phyloP scores from a whole-genome alignment of 768 basidiomycete genomes.

The Termitomyces sp. region DNA sequence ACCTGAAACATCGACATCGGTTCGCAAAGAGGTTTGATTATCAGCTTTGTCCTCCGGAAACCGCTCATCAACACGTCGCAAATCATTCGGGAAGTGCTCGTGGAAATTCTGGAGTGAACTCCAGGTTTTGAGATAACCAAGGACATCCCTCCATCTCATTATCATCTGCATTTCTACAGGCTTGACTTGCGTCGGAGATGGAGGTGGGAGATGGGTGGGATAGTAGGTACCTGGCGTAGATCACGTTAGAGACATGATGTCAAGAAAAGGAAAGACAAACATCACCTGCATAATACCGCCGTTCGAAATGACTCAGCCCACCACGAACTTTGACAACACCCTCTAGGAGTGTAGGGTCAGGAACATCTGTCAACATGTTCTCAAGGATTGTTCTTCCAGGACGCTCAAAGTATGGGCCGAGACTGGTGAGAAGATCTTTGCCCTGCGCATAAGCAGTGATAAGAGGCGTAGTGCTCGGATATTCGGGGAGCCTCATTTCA shows the following conservation, averaged over 20 bases:
- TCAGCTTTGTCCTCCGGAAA: slow-evolving; percentile 27
- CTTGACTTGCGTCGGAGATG: slow-evolving; percentile 18
- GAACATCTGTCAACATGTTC: slow-evolving; percentile 64
- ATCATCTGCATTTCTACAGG: slow-evolving; percentile 53
- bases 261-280: background rate
- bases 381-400: slow-evolving; percentile 78
- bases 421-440: slow-evolving; percentile 40
- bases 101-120: slow-evolving; percentile 67
- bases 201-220: slow-evolving; percentile 12
- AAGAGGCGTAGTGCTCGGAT: slow-evolving; percentile 50
- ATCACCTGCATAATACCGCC: slow-evolving; percentile 57
- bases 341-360: slow-evolving; percentile 33
- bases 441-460: slow-evolving; percentile 66
- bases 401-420: slow-evolving; percentile 76
- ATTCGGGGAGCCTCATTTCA: slow-evolving; percentile 63
- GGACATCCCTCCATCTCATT: slow-evolving; percentile 62
- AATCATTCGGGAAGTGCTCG: slow-evolving; percentile 57
- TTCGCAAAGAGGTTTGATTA: background rate
- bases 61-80: slow-evolving; percentile 25
- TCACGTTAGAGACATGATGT: background rate
- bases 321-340: slow-evolving; percentile 22
- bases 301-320: slow-evolving; percentile 37
- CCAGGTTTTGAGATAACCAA: slow-evolving; percentile 67
- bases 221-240: slow-evolving; percentile 7
- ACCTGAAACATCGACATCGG: slow-evolving; percentile 28